Base-by-base conservation (phyloP, 106 monocot species). In the Dendrobium officinale region DNA sequence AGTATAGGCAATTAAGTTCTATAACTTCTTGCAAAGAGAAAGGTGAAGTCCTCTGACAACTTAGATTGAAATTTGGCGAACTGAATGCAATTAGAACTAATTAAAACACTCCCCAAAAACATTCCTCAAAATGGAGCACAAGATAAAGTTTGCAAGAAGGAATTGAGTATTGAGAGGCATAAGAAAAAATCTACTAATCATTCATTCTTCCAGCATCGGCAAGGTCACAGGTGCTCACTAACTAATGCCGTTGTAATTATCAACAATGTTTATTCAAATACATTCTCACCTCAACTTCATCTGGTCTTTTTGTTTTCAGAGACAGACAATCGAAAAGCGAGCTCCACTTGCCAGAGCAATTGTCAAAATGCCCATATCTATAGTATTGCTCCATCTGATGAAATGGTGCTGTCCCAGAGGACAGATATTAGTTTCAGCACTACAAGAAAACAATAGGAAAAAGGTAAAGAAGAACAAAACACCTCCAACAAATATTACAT, bases 321-420 rank as follows among this genome's bases (percentile, higher is more conserved):
- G 79, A 84, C 74, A 98, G 80, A 80, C 98, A 98, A 55, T 98
- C 98, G 80, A 82, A 81, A 72, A 98, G 94, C 26, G 83, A 77
- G 78, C 81, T 87, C 94, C 98, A 98, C 77, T 95, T 94, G 24
- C 84, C 87, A 79, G 89, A 89, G 81, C 94, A 98, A 79, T 31
- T 95, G 76, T 98, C 94, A 77, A 92, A 92, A 45, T 94, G 84
- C 74, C 98, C 98, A 72, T 86, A 73, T 83, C 98, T 82, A 82
- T 98, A 98, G 75, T 97, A 97, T 72, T 91, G 88, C 79, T 97
- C 92, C 96, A 94, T 90, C 81, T 97, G 96, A 83, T 97, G 86
- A 81, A 90, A 89, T 77, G 96, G 96, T 77, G 96, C 93, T 93
- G 91, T 68, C 74, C 80, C 29, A 42, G 45, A 13, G 22, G 48